These are phyloP conservation scores for Scutellaria baicalensis DNA, from an alignment of 257 asterid genomes.

Conservation along the genomic window DNA sequence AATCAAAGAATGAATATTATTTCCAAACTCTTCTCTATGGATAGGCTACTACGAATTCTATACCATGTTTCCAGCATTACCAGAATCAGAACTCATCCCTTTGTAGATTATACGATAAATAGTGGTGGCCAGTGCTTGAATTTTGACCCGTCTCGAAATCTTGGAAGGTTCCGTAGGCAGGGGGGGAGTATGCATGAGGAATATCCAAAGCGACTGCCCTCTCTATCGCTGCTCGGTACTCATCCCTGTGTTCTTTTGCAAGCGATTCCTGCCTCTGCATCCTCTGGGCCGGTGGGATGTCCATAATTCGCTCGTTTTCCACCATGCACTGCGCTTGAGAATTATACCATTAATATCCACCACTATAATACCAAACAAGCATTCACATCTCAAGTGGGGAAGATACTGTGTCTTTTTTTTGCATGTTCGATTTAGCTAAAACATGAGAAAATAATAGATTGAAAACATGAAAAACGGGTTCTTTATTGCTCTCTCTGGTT, in stretches of 20 bases:
- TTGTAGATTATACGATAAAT: slow-evolving; percentile 11
- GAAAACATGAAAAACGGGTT: background rate
- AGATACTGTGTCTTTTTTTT: background rate
- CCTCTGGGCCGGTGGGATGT: slow-evolving; percentile 62
- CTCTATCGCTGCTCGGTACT: slow-evolving; percentile 69
- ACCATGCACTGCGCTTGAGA: slow-evolving; percentile 44
- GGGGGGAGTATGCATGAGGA: slow-evolving; percentile 66
- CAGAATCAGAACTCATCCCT: background rate
- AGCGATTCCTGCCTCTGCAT: slow-evolving; percentile 72
- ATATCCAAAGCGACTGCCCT: slow-evolving; percentile 77
- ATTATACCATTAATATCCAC: background rate
- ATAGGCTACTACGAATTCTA: background rate
- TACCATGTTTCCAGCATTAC: background rate
- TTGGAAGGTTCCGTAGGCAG: slow-evolving; percentile 78
- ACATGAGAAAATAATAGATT: background rate
- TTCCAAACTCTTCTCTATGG: background rate
- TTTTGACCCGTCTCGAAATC: slow-evolving; percentile 45
- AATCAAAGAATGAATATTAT: background rate
- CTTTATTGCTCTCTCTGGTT: background rate
- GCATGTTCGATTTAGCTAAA: background rate
- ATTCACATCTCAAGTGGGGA: no score
- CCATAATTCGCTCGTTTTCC: slow-evolving; percentile 58
- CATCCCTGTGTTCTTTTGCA: slow-evolving; percentile 70
- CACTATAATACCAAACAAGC: background rate
- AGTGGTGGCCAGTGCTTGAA: slow-evolving; percentile 21